Base-by-base conservation (phyloP, 495 filamentous ascomycete genomes). In the Neurospora sp. region DNA sequence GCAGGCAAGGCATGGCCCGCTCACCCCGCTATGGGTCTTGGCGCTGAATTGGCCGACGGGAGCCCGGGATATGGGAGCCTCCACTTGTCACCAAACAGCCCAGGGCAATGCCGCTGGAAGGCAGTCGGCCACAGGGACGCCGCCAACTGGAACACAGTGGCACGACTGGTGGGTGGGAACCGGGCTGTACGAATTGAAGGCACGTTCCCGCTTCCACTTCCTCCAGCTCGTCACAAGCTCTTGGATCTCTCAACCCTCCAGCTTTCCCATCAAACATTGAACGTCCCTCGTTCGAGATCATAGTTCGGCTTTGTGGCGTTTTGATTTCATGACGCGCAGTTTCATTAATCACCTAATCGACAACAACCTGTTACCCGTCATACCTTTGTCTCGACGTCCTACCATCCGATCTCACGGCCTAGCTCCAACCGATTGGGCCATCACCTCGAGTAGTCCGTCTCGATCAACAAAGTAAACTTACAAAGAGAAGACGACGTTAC, bases 121-220 rank as follows among this genome's bases (percentile, higher is more conserved):
- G 48, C 48, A 59, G 48, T 59, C 72, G 54, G 72, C 72, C 72
- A 72, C 66, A 73, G 35, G 35, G 9, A 23, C 59, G 38, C 31
- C 46, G 72, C 72, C 66, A 31, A 70, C 40, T 70, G 69, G 62
- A 73, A 73, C 72, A 59, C 72, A 73, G 69, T 71, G 39, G 72
- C 69, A 42, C 66, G 14, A 54, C 46, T 54, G 46, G 46, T 12
- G 46, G 10, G 46, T 54, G 46, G 46, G 20, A 54, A 54, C 46
- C n/a, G n/a, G n/a, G n/a, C 46, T 54, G 20, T 11, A 11, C 44
- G 44, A 44, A 44, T 44, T 44, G 41, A 44, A 44, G 42, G 46
- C 46, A 62, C 48, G 54, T 31, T 62, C 54, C 48, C 54, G 18
- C n/a, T 31, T 62, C 23, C 23, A 31, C 54, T 16, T 18, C 27